These are phyloP conservation scores for Micractinium conductrix DNA, from an alignment of 139 green algal species.

Conservation along the genomic window DNA sequence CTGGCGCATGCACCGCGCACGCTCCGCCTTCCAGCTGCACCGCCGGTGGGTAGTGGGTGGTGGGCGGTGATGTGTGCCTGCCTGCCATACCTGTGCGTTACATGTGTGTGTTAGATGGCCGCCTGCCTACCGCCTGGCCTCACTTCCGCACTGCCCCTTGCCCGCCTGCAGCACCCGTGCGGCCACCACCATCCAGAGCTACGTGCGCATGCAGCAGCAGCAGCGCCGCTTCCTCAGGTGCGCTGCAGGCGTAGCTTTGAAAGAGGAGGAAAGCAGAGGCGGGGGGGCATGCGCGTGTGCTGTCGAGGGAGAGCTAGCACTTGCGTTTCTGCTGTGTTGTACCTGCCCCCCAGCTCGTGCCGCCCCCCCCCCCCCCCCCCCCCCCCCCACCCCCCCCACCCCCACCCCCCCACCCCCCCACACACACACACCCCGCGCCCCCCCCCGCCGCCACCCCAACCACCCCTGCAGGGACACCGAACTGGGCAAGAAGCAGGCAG, in stretches of 20 bases:
- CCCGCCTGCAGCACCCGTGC: slow-evolving; percentile 16
- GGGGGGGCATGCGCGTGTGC: too few species aligned
- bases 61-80: neutral
- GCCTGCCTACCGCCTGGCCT: neutral
- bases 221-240: slow-evolving; percentile 45
- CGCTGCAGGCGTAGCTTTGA: too few species aligned
- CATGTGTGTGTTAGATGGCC: neutral
- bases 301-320: too few species aligned
- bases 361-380: too few species aligned
- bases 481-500: slow-evolving; percentile 42
- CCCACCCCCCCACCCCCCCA: too few species aligned
- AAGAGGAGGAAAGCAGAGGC: too few species aligned
- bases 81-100: neutral
- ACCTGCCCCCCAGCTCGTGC: neutral
- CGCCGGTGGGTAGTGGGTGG: slow-evolving; percentile 18
- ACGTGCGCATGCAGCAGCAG: slow-evolving; percentile 46
- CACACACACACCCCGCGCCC: too few species aligned
- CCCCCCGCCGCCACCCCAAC: too few species aligned
- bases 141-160: neutral
- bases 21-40: slow-evolving; percentile 32
- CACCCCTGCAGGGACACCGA: slow-evolving; percentile 52
- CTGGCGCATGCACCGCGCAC: slow-evolving; percentile 47
- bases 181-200: slow-evolving; percentile 55
- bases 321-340: too few species aligned
- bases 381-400: too few species aligned